Base-by-base conservation (phyloP, 768 basidiomycete species). In the Pisolithus marmoratus region DNA sequence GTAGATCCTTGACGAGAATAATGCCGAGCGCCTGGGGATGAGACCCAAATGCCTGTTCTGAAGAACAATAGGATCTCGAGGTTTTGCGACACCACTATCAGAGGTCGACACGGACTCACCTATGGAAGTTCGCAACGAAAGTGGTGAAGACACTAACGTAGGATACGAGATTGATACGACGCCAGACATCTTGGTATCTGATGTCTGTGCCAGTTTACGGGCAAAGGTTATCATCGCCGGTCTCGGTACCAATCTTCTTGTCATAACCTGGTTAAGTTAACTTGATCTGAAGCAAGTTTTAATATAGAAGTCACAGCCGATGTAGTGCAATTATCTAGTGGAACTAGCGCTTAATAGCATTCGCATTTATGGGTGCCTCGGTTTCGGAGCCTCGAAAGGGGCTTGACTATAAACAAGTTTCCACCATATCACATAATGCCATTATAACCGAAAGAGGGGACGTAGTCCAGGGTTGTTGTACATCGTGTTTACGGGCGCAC, bases 1-100 rank as follows among this genome's bases (percentile, higher is more conserved):
- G 96, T 27, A 99, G 73, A 70, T 94, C 92, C 57, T 79, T 80
- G 56, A 94, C 76, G 45, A 95, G 68, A 54, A 95, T 76, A 56
- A 96, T 85, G 1, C 93, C 93, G 47, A 94, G 72, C 42, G 83
- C 84, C 47, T 82, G 72, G 8, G 87, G 78, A 53, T 81, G 74
- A 11, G 89, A 90, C 20, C 92, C 93, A 61, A 95, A 95, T 3
- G 89, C 93, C 58, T 81, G 76, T 59, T 85, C 87, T 90, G 57
- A 17, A 45, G 38, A 44, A 19, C 19, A 38, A 46, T 48, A n/a
- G 44, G 47, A 17, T 31, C 51, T 53, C 48, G 43, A 11, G 6
- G 24, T 44, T 19, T 14, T 38, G 38, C n/a, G 20, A 53, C 41
- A 12, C 17, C n/a, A 24, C 15, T 19, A 46, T 43, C 44, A 40